Conservation (phyloP, 257 asterid species). For the Capsicum rhomboideum region DNA sequence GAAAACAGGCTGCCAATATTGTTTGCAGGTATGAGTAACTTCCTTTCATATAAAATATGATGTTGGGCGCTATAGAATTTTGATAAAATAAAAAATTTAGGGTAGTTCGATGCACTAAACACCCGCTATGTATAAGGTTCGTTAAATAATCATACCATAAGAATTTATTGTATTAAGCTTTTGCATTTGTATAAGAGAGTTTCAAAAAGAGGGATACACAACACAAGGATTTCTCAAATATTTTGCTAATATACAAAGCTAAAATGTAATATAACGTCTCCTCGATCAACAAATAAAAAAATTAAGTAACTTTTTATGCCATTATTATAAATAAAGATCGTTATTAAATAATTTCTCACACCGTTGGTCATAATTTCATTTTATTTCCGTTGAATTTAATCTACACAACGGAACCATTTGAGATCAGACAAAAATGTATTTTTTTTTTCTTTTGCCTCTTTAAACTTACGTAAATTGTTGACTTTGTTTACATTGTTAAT, state of each 20-base stretch:
- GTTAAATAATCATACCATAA: too few relatives aligned
- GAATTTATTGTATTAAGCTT: background rate
- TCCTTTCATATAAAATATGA: too few relatives aligned
- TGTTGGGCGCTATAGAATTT: too few relatives aligned
- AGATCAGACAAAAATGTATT: background rate
- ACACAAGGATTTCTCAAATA: background rate
- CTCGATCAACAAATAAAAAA: background rate
- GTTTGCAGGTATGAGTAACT: too few relatives aligned
- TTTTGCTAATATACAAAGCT: background rate
- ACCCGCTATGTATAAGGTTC: too few relatives aligned
- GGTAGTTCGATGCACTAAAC: too few relatives aligned
- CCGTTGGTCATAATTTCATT: background rate
- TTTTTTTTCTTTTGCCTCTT: background rate
- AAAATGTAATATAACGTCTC: background rate
- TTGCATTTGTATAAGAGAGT: background rate
- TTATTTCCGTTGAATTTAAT: background rate
- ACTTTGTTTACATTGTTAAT: background rate
- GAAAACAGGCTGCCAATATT: too few relatives aligned
- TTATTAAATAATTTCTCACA: background rate
- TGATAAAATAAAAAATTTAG: too few relatives aligned
- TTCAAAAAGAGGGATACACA: background rate
- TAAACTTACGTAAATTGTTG: background rate
- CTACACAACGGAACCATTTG: background rate
- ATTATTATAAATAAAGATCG: background rate
- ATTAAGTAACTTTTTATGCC: background rate